Evolutionary conservation across 1,139 yeast species (phyloP).

Genomic region (Debaryomyces coudertii): DNA sequence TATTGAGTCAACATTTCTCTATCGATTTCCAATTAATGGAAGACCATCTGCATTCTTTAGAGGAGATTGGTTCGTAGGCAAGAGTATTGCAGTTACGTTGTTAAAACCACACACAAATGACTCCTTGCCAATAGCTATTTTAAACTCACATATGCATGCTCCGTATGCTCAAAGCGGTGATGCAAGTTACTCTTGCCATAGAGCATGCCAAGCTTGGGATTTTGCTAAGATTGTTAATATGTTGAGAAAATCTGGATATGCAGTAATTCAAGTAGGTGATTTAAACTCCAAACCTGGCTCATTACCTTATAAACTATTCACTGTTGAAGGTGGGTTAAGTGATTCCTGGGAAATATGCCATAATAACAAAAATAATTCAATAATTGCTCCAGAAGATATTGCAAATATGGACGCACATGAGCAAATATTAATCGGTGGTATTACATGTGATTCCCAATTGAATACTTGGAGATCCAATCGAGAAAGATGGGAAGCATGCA

Average conservation of each 20-base stretch:
- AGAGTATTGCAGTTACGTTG: constrained; percentile 77
- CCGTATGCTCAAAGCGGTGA: constrained; percentile 85
- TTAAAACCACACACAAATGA: constrained; percentile 53
- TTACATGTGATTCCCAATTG: constrained; percentile 84
- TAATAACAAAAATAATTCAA: constrained; percentile 33
- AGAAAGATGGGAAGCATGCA: constrained; percentile 73
- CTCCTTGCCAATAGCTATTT: constrained; percentile 65
- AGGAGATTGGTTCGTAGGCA: constrained; percentile 98
- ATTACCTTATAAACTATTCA: constrained; percentile 74
- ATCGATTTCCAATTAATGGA: constrained; percentile 90
- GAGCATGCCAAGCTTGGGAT: constrained; percentile 98
- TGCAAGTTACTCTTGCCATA: constrained; percentile 85
- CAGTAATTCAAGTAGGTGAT: constrained; percentile 90
- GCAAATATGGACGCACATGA: constrained; percentile 60
- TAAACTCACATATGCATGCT: constrained; percentile 97
- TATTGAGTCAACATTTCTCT: constrained; percentile 73
- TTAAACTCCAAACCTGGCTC: constrained; percentile 87
- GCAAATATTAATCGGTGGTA: constrained; percentile 74
- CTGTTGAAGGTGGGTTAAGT: constrained; percentile 64
- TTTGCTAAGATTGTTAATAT: constrained; percentile 67
- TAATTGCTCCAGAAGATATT: constrained; percentile 38
- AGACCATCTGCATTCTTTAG: constrained; percentile 90
- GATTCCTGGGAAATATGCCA: constrained; percentile 85
- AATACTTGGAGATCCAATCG: constrained; percentile 83
- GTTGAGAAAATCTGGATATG: constrained; percentile 73